A percentile compares a stretch with the other conserved stretches of the same genome.
phyloP scores from a whole-genome alignment of 805 yeast species.

The Komagataella mondaviorum region DNA sequence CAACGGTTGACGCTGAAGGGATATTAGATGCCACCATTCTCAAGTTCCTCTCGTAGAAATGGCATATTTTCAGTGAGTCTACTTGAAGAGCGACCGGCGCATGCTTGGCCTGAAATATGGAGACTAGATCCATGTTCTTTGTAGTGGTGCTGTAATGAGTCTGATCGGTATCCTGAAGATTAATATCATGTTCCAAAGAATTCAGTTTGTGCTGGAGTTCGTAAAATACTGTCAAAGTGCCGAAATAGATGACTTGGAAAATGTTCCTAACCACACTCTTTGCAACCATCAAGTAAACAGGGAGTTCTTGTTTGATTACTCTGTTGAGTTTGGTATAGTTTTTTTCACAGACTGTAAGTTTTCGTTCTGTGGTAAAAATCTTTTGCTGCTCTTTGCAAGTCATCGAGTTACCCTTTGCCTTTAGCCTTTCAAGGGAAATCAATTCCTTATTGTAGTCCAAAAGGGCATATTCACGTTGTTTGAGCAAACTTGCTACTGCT shows the following conservation, averaged over 20 bases:
- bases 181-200: slow-evolving; percentile 3
- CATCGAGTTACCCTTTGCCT: slow-evolving; percentile 17
- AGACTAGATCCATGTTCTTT: neutral
- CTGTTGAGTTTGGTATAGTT: slow-evolving; percentile 24
- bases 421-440: slow-evolving; percentile 6
- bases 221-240: slow-evolving; percentile 22
- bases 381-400: slow-evolving; percentile 24
- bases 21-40: neutral
- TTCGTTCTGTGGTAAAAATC: slow-evolving; percentile 16
- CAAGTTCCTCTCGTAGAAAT: slow-evolving; percentile 7
- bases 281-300: slow-evolving; percentile 23
- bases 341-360: slow-evolving; percentile 15
- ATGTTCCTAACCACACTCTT: slow-evolving; percentile 18
- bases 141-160: slow-evolving; percentile 4
- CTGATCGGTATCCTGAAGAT: slow-evolving; percentile 2
- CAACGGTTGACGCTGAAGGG: neutral
- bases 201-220: slow-evolving; percentile 14
- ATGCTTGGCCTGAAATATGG: slow-evolving; percentile 4
- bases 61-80: slow-evolving; percentile 6
- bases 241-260: slow-evolving; percentile 20
- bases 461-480: slow-evolving; percentile 18
- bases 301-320: slow-evolving; percentile 31
- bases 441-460: slow-evolving; percentile 23
- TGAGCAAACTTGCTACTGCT: slow-evolving; percentile 15
- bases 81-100: slow-evolving; percentile 2